Base-by-base conservation (phyloP, 345 rosid species). In the Corchorus capsularis region DNA sequence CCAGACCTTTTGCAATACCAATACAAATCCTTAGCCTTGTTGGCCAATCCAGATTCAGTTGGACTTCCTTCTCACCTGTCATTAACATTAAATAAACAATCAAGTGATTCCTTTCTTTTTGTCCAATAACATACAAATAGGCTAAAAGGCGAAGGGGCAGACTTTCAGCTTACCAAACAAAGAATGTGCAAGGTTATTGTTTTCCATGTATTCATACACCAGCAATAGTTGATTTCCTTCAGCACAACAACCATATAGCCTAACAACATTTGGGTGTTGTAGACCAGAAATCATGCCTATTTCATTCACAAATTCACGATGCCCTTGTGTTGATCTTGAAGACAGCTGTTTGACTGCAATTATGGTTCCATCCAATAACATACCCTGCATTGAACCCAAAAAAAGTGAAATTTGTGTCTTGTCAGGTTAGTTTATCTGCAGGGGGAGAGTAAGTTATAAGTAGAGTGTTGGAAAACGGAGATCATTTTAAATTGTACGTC, bases 151-250 rank as follows among this genome's bases (percentile, higher is more conserved):
- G 16, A 27, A 66, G 19, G 39, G 20, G 0, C 27, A 19, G 0
- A 34, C 34, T 34, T 27, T 16, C 63, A 53, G 76, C 64, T 82
- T 78, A 89, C 94, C 96, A 43, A 92, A 88, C n/a, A 88, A 84
- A 46, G 87, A 86, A 3, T 82, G 85, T 39, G 89, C 90, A 62
- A 92, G 96, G 77, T 88, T 81, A 77, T 92, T 90, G 73, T 89
- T 92, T 72, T 86, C 94, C 88, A 91, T 66, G 86, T 88, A 91
- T 79, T 91, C 94, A 15, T 91, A 91, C 6, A 91, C 89, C 47
- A 91, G 78, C 76, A 89, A 77, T 59, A 88, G 78, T 62, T 91
- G 89, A 72, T 85, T 86, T 78, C 87, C 87, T 79, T 89, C 94
- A 6, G 82, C 84, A 65, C 96, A 89, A 77, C 94, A 92, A 62